Evolutionary conservation across 2,329 filamentous ascomycete genomes (phyloP), one percentile per base, ranked within the genome.

Genomic region (Nothophaeocryptopus gaeumannii): DNA sequence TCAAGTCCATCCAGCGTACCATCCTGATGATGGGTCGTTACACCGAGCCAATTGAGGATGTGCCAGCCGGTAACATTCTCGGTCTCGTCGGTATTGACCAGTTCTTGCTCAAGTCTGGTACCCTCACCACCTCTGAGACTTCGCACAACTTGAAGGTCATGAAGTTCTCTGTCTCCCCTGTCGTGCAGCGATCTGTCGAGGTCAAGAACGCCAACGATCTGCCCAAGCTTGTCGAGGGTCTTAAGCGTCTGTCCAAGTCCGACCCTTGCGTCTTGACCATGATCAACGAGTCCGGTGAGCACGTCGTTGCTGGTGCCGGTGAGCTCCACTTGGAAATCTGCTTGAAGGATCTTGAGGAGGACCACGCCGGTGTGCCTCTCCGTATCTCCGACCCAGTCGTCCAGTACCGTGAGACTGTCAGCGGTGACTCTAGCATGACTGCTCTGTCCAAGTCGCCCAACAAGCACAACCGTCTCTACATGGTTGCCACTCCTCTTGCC

Each of bases 91-190:
- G 93, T 86, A 89, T 99, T 67, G 93, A 99, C 75, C 93, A 99
- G 85, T 99, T 97, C 89, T 82, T 99, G 82, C 90, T 99, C 82
- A 99, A 99, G 87, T 97, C 93, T 74, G 93, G 93, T 87, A 99
- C 93, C 70, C 88, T 99, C 68, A 96, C 91, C 78, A 97, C 92
- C 73, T 85, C 82, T 72, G 93, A 99, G 65, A 95, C 89, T 62
- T 92, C 93, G 73, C 93, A 99, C 87, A 99, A 99, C 86, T 80
- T 99, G 70, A 97, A 97, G 87, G 93, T 99, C 79, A 99, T 99
- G 93, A 97, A 96, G 83, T 99, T 99, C 88, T 99, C 93, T 71
- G 93, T 99, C 74, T 97, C 93, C 55, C 93, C 93, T 68, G 93
- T 99, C 78, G 93, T 99, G 63, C 92, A 88, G 79, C 92, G 92